Evolutionary conservation across 495 filamentous ascomycete species (phyloP), one percentile per base, ranked within the genome.

Genomic region (Cercophora scortea): DNA sequence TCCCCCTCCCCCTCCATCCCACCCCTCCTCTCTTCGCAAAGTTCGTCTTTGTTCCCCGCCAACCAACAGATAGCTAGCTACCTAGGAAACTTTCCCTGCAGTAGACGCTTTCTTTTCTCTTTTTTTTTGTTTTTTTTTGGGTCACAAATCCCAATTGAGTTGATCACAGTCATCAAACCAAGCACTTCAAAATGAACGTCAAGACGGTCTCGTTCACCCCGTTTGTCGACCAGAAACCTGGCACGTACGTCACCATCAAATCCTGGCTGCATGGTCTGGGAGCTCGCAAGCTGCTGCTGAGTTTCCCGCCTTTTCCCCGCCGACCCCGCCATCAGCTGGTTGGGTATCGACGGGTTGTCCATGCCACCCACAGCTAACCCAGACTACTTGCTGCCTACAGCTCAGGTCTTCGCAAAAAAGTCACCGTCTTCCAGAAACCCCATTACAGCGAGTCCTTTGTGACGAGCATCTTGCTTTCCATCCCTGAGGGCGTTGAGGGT

Each of bases 371-470:
- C n/a, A n/a, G n/a, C 25, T 25, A 25, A 25, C 5, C 25, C 25
- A 25, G 25, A 25, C 25, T 33, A 15, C 44, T 42, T 40, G 13
- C 45, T 55, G 44, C 3, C 41, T 43, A 32, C 47, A 97, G 93
- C 60, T 98, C 93, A 56, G 93, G 93, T 62, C 86, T 98, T 61
- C 89, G 93, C 56, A 98, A 98, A 76, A 98, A 96, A 81, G 94
- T 97, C 71, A 88, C 86, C 66, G 86, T 96, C 67, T 98, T 98
- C 79, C 89, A 98, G 69, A 78, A 96, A 71, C 79, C 84, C 46
- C 79, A 98, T 68, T 98, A 98, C 78, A 89, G 87, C 73, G 94
- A 98, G 69, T 83, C 92, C 50, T 98, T 98, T 69, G 78, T 98
- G 57, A 81, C 93, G 47, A 89, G 87, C 70, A 91, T 95, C 65